phyloP scores from a whole-genome alignment of 2,329 filamentous ascomycete species.

The Stagonosporopsis vannaccii region DNA sequence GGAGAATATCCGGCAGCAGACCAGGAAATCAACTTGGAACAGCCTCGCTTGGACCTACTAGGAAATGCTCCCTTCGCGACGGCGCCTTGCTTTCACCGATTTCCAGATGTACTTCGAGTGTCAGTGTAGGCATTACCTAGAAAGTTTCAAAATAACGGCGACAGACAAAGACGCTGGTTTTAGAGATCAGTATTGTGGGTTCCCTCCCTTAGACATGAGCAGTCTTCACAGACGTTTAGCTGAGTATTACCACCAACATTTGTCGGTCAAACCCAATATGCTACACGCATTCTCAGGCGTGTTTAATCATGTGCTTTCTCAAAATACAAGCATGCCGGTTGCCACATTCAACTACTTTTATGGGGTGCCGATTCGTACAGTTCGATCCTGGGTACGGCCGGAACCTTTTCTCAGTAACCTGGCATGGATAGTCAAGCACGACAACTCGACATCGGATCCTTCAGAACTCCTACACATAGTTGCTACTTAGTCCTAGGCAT shows the following conservation, averaged over 20 bases:
- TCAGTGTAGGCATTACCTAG: neutral
- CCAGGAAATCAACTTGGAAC: neutral
- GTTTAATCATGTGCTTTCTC: neutral
- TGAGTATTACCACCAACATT: neutral
- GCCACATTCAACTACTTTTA: neutral
- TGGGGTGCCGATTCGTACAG: neutral
- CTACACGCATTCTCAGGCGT: neutral
- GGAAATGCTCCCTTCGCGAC: neutral
- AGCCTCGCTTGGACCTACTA: neutral
- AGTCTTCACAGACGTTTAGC: neutral
- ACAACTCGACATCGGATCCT: neutral
- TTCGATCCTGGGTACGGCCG: neutral
- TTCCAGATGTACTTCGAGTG: constrained; percentile 1
- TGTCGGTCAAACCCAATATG: neutral
- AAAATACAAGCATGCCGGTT: neutral
- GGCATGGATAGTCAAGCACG: neutral
- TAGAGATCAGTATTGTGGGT: neutral
- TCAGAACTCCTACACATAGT: neutral
- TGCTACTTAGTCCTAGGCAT: neutral
- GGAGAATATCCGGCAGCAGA: neutral
- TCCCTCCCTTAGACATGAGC: neutral
- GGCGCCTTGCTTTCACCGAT: neutral
- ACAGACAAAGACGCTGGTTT: neutral
- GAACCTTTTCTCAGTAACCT: neutral
- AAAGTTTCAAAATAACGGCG: neutral